Conservation (phyloP, 345 rosid species). For the Hypericum perforatum region DNA sequence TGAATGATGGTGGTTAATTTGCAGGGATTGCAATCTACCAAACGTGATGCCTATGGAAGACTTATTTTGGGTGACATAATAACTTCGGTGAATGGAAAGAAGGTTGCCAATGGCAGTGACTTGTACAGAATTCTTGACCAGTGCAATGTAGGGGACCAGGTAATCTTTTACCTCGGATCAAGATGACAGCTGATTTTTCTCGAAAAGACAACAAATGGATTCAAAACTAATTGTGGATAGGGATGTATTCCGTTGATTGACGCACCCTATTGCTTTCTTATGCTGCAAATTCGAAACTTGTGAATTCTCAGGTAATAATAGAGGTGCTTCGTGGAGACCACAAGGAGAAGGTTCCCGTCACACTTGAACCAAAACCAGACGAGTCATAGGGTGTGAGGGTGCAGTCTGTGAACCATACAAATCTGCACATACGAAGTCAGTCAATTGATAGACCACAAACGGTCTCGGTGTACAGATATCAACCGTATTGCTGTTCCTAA, state of each 20-base stretch:
- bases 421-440: slow-evolving; percentile 6
- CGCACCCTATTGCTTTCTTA: not conserved
- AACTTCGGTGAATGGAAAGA: slow-evolving; percentile 72
- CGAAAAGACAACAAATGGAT: too few relatives aligned
- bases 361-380: slow-evolving; percentile 77
- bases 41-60: slow-evolving; percentile 85
- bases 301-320: slow-evolving; percentile 46
- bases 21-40: slow-evolving; percentile 42
- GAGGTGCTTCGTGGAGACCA: slow-evolving; percentile 92
- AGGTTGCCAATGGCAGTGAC: slow-evolving; percentile 75
- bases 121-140: slow-evolving; percentile 89
- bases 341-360: slow-evolving; percentile 78
- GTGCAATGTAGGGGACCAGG: slow-evolving; percentile 84
- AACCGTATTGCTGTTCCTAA: too few relatives aligned
- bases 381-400: slow-evolving; percentile 37
- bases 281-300: not conserved
- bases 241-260: too few relatives aligned
- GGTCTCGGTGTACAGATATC: too few relatives aligned
- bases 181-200: too few relatives aligned
- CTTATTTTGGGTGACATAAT: slow-evolving; percentile 86
- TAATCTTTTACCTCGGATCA: slow-evolving; percentile 8
- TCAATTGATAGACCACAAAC: slow-evolving; percentile 7
- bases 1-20: too few relatives aligned
- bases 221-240: not conserved
- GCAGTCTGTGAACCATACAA: slow-evolving; percentile 11